These are phyloP conservation scores for Cucumis melo DNA, from an alignment of 306 rosid species.

Conservation along the genomic window DNA sequence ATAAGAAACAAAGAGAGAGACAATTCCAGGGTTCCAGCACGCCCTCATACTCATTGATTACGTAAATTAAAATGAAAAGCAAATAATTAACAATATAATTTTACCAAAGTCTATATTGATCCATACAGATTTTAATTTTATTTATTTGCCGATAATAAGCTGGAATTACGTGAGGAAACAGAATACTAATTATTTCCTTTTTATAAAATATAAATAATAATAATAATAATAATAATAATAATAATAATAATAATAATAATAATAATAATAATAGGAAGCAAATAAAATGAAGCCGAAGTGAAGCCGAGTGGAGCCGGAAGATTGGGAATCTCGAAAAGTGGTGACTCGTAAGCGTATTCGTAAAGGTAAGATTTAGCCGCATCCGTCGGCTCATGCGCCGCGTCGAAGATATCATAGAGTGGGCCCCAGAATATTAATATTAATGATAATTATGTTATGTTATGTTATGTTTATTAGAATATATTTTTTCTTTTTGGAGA, in stretches of 20 bases:
- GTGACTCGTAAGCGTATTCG: not conserved
- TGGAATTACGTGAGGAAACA: not conserved
- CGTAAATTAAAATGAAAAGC: not conserved
- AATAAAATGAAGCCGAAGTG: not conserved
- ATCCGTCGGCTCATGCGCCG: conserved; percentile 5
- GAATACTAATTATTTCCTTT: not conserved
- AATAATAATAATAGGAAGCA: too few relatives aligned
- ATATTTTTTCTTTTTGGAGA: not conserved
- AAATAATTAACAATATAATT: not conserved
- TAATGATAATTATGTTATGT: too few relatives aligned
- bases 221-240: too few relatives aligned
- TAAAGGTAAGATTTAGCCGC: not conserved
- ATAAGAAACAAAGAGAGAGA: not conserved
- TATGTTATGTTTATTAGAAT: too few relatives aligned
- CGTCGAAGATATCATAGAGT: not conserved
- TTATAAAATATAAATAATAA: too few relatives aligned
- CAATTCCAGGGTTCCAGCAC: not conserved
- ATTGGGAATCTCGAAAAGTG: not conserved
- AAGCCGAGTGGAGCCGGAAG: not conserved
- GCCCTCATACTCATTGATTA: not conserved
- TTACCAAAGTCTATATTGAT: not conserved
- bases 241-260: too few relatives aligned
- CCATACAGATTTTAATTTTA: not conserved
- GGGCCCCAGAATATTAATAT: conserved; percentile 2
- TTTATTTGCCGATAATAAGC: not conserved